Evolutionary conservation across 2,329 filamentous ascomycete genomes (phyloP).

Genomic region (Onygenales sp.): DNA sequence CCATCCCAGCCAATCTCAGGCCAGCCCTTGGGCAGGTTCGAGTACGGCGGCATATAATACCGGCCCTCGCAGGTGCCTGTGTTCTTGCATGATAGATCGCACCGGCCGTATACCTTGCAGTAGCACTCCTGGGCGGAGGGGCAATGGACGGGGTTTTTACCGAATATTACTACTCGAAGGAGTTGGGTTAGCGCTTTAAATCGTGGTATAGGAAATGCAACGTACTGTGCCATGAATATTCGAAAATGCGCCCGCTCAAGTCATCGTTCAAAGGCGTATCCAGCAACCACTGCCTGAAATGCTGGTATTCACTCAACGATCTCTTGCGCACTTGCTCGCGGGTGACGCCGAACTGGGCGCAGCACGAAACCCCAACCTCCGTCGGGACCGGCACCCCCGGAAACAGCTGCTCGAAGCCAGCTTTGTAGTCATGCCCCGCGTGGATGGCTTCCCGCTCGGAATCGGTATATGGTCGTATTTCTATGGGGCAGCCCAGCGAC

Average conservation of each 20-base stretch:
- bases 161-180: slow-evolving; percentile 44
- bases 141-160: slow-evolving; percentile 49
- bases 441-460: slow-evolving; percentile 36
- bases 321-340: slow-evolving; percentile 37
- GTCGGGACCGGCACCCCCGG: slow-evolving; percentile 29
- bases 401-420: slow-evolving; percentile 43
- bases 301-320: slow-evolving; percentile 39
- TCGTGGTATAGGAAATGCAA: slow-evolving; percentile 12
- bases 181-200: not conserved
- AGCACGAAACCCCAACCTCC: slow-evolving; percentile 42
- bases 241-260: slow-evolving; percentile 43
- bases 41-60: slow-evolving; percentile 50
- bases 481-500: slow-evolving; percentile 42
- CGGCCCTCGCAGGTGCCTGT: slow-evolving; percentile 43
- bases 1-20: slow-evolving; percentile 46
- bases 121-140: slow-evolving; percentile 54
- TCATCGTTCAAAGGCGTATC: slow-evolving; percentile 38
- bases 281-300: slow-evolving; percentile 40
- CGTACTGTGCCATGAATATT: slow-evolving; percentile 50
- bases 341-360: slow-evolving; percentile 47
- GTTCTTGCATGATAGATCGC: slow-evolving; percentile 33
- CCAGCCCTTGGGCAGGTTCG: slow-evolving; percentile 52
- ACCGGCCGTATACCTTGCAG: slow-evolving; percentile 56
- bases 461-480: slow-evolving; percentile 39
- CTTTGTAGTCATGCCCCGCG: slow-evolving; percentile 40